phyloP scores from a whole-genome alignment of 257 asterid genomes.

The Cordia subcordata region DNA sequence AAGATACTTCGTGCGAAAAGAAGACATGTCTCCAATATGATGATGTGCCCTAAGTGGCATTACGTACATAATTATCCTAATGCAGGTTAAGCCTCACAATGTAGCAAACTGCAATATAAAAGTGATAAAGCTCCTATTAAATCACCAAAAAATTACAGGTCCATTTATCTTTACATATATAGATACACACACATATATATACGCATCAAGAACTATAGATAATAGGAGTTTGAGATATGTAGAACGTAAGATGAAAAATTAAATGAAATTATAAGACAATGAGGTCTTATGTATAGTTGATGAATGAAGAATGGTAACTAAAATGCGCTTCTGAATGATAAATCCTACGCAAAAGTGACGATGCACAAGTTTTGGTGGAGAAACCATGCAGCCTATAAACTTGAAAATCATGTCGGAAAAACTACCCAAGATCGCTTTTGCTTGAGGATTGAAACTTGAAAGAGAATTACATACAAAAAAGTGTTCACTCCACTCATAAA shows the following conservation, averaged over 20 bases:
- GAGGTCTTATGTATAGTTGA: too few species aligned
- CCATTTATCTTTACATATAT: neutral
- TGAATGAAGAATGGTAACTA: too few species aligned
- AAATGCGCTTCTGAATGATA: too few species aligned
- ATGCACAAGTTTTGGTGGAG: neutral
- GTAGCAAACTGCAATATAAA: too few species aligned
- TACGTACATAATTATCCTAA: neutral
- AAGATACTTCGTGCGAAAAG: neutral
- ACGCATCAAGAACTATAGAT: too few species aligned
- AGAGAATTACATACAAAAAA: slow-evolving; percentile 19
- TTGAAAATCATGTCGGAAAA: slow-evolving; percentile 19
- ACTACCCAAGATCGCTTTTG: slow-evolving; percentile 69
- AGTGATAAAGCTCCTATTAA: too few species aligned
- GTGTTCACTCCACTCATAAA: slow-evolving; percentile 34
- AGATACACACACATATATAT: too few species aligned
- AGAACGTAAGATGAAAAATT: too few species aligned
- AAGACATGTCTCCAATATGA: neutral
- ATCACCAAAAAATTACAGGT: too few species aligned
- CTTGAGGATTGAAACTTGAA: slow-evolving; percentile 51
- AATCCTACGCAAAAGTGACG: too few species aligned
- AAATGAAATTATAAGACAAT: too few species aligned
- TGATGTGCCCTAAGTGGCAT: neutral
- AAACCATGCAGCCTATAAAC: neutral
- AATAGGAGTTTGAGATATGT: neutral
- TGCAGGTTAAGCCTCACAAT: neutral